phyloP scores from a whole-genome alignment of 805 yeast genomes.

The Nakazawaea ishiwadae region DNA sequence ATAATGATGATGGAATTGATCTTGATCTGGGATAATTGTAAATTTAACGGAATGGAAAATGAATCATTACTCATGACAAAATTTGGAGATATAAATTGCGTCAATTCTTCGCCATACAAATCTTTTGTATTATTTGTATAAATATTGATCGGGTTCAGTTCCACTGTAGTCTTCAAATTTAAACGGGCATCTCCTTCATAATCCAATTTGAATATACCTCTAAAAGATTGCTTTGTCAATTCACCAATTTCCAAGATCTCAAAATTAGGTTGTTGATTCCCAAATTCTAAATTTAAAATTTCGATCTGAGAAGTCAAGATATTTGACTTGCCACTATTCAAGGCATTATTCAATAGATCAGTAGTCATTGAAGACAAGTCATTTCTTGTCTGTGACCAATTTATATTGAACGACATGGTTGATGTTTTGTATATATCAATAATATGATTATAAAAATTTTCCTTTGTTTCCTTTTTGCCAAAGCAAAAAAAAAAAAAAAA shows the following conservation, averaged over 20 bases:
- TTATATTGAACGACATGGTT: constrained; percentile 70
- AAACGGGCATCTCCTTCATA: constrained; percentile 74
- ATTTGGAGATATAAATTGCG: constrained; percentile 57
- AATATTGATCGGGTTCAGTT: constrained; percentile 78
- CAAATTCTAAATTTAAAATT: constrained; percentile 69
- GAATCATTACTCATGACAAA: constrained; percentile 63
- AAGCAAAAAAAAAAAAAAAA: background rate
- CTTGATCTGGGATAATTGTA: constrained; percentile 66
- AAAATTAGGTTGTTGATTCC: constrained; percentile 66
- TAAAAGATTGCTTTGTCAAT: constrained; percentile 65
- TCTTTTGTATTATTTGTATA: constrained; percentile 34
- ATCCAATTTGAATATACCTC: constrained; percentile 77
- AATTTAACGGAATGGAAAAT: constrained; percentile 73
- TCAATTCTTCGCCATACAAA: constrained; percentile 27
- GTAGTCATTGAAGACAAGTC: constrained; percentile 58
- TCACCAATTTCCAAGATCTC: constrained; percentile 84
- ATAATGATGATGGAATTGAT: constrained; percentile 79
- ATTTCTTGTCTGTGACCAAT: constrained; percentile 73
- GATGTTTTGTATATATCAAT: background rate
- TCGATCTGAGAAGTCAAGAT: constrained; percentile 65
- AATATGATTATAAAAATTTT: background rate
- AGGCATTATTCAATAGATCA: constrained; percentile 63
- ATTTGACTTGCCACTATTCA: constrained; percentile 71
- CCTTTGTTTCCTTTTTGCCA: background rate
- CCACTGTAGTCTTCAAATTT: constrained; percentile 72